A percentile compares a stretch with the other conserved stretches of the same genome.
Conservation (phyloP, 768 basidiomycete species). For the Clavulina sp. region DNA sequence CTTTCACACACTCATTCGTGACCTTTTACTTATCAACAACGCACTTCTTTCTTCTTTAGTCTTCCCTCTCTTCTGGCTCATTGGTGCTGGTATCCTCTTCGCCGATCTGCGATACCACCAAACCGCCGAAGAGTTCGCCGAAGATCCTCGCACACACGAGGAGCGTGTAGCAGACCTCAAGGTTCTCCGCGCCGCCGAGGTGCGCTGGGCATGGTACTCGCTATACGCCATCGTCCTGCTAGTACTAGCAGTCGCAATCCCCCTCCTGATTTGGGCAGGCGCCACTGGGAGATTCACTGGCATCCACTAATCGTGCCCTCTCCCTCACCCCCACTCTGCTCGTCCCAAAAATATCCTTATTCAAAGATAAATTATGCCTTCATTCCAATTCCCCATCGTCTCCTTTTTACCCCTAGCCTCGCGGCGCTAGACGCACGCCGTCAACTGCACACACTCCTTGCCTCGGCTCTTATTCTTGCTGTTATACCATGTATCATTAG, state of each 20-base stretch:
- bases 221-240: neutral
- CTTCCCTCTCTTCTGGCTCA: constrained; percentile 9
- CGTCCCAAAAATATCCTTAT: too few relatives aligned
- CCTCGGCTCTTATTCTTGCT: too few relatives aligned
- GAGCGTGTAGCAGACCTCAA: constrained; percentile 7
- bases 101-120: neutral
- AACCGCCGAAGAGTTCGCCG: constrained; percentile 3
- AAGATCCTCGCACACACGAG: constrained; percentile 4
- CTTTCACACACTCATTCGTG: neutral
- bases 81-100: constrained; percentile 8
- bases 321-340: too few relatives aligned
- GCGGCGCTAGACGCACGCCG: too few relatives aligned
- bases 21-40: neutral
- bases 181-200: constrained; percentile 6
- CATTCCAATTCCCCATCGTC: too few relatives aligned
- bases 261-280: neutral
- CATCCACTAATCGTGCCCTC: too few relatives aligned
- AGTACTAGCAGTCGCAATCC: neutral
- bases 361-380: too few relatives aligned
- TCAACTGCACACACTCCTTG: too few relatives aligned
- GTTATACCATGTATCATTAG: too few relatives aligned
- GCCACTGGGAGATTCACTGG: neutral
- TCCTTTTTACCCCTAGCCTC: too few relatives aligned
- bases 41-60: neutral
- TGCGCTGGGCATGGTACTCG: constrained; percentile 4